A percentile compares a stretch with the other conserved stretches of the same genome.
phyloP scores from a whole-genome alignment of 2,329 filamentous ascomycete species.

The Chaetomium globosum region DNA sequence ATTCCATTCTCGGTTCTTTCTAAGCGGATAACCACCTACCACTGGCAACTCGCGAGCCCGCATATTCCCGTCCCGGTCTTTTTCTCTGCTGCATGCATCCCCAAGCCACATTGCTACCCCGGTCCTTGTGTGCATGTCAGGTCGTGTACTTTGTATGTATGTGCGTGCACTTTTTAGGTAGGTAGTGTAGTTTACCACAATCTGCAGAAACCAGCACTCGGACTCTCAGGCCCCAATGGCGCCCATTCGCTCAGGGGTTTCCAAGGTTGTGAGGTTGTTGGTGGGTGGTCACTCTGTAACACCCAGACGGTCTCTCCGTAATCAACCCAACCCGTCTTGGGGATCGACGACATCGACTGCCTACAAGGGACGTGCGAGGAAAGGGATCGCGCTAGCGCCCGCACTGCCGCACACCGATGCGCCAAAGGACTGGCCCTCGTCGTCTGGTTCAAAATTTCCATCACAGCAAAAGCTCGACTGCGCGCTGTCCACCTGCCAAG shows the following conservation, averaged over 20 bases:
- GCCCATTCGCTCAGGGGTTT: not conserved
- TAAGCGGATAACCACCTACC: not conserved
- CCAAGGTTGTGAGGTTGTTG: not conserved
- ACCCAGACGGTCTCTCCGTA: not conserved
- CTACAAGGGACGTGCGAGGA: slow-evolving; percentile 13
- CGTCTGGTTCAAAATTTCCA: not conserved
- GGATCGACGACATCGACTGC: slow-evolving; percentile 31
- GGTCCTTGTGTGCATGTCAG: not conserved
- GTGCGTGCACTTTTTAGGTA: not conserved
- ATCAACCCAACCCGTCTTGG: not conserved
- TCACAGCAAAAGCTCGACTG: not conserved
- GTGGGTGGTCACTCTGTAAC: not conserved
- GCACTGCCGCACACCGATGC: slow-evolving; percentile 14
- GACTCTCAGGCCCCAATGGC: slow-evolving; percentile 2
- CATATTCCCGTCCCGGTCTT: not conserved
- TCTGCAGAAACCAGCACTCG: not conserved
- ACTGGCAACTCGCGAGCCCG: not conserved
- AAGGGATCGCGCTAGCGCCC: slow-evolving; percentile 9
- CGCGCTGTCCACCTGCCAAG: slow-evolving; percentile 5
- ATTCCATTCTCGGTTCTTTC: not conserved
- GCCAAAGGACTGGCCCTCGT: not conserved
- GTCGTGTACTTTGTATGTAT: too few species aligned
- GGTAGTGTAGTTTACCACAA: not conserved
- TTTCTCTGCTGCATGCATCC: not conserved
- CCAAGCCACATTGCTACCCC: not conserved